Conservation (phyloP, 1,284 basidiomycete species). For the Amylostereum areolatum region DNA sequence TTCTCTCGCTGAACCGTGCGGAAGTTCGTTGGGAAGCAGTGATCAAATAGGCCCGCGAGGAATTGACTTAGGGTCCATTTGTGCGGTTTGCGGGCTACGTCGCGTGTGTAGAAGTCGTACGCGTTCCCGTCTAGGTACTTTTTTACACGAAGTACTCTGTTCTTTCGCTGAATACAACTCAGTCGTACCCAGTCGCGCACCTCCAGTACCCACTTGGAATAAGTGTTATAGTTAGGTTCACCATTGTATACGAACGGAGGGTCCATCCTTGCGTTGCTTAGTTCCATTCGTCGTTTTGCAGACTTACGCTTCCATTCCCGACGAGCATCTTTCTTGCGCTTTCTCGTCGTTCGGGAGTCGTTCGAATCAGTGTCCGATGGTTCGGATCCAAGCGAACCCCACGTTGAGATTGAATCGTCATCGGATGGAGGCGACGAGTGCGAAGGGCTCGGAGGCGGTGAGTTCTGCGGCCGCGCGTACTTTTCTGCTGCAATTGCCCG, state of each 20-base stretch:
- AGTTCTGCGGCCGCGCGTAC: no score
- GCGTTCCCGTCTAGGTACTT: neutral
- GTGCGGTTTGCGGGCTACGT: neutral
- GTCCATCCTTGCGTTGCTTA: no score
- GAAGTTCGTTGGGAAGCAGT: slow-evolving; percentile 1
- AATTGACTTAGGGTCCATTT: neutral
- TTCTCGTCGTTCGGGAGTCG: no score
- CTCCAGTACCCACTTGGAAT: neutral
- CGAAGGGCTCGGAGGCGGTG: no score
- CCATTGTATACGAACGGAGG: neutral
- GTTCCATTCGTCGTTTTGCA: no score
- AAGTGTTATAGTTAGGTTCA: neutral
- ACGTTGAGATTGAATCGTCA: no score
- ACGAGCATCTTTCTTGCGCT: no score
- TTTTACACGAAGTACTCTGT: neutral
- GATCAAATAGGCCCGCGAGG: slow-evolving; percentile 3
- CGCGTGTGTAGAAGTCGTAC: neutral
- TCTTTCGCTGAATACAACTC: neutral
- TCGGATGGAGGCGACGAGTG: no score
- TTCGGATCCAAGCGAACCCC: no score
- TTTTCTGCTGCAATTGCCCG: no score
- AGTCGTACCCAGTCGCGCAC: neutral
- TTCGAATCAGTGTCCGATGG: no score
- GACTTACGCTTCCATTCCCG: no score
- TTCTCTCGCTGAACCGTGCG: neutral